Evolutionary conservation across 2,329 filamentous ascomycete genomes (phyloP).

Genomic region (Leptographium radiaticola): DNA sequence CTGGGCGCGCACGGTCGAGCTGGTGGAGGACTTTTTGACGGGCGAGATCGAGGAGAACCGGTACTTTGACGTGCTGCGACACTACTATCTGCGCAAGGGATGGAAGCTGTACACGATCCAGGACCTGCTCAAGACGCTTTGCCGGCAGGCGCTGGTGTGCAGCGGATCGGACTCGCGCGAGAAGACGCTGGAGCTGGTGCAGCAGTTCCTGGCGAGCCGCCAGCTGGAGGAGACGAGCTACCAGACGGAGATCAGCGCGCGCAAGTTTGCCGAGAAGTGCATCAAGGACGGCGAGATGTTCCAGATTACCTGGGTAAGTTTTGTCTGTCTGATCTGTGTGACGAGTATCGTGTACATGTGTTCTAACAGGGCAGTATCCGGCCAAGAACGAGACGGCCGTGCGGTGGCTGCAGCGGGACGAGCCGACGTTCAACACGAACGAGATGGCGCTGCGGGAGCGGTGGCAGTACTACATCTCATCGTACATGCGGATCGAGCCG

Average conservation of each 20-base stretch:
- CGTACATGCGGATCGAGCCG: constrained; percentile 76
- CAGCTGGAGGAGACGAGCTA: constrained; percentile 77
- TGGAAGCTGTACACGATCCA: constrained; percentile 93
- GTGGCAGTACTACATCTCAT: constrained; percentile 94
- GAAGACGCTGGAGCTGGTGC: constrained; percentile 81
- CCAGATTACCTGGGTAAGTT: constrained; percentile 76
- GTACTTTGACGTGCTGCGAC: constrained; percentile 81
- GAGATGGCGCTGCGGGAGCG: constrained; percentile 71
- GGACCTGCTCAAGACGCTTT: constrained; percentile 70
- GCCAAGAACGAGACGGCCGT: constrained; percentile 54
- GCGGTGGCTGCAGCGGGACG: constrained; percentile 55
- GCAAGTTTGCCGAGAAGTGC: constrained; percentile 84
- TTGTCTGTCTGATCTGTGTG: not conserved
- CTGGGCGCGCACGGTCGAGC: constrained; percentile 72
- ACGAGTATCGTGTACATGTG: not conserved
- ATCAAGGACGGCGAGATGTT: constrained; percentile 90
- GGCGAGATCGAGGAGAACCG: constrained; percentile 70
- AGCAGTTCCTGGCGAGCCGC: constrained; percentile 72
- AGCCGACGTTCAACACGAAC: constrained; percentile 73
- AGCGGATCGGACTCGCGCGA: constrained; percentile 81
- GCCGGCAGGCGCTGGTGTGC: constrained; percentile 69
- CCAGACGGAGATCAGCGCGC: constrained; percentile 76
- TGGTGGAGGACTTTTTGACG: constrained; percentile 77
- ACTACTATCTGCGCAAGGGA: constrained; percentile 80
- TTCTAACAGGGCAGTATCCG: constrained; percentile 43